Conservation (phyloP, 768 basidiomycete species). For the Phanerochaete sordida region DNA sequence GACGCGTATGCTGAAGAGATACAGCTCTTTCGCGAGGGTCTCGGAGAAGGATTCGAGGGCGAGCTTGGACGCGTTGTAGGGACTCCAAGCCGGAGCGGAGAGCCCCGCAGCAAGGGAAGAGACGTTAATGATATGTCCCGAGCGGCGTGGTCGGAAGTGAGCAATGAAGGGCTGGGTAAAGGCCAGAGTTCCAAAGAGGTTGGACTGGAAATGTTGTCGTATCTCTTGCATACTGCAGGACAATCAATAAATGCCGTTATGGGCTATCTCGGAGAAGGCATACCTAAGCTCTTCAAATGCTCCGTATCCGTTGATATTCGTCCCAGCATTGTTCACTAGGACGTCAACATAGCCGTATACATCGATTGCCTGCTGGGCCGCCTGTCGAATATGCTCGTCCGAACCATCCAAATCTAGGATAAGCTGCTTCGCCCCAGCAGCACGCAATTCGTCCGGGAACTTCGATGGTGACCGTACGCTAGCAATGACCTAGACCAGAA, state of each 20-base stretch:
- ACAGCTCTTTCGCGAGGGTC: background rate
- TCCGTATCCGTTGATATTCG: slow-evolving; percentile 24
- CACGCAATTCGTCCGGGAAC: slow-evolving; percentile 27
- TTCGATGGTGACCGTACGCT: slow-evolving; percentile 45
- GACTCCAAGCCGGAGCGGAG: background rate
- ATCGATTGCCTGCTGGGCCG: slow-evolving; percentile 27
- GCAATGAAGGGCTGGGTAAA: slow-evolving; percentile 8
- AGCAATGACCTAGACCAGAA: slow-evolving; percentile 42
- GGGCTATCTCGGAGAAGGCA: background rate
- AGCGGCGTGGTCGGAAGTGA: slow-evolving; percentile 1
- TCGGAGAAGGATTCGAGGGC: slow-evolving; percentile 4
- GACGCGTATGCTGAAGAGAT: slow-evolving; percentile 1
- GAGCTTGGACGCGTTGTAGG: background rate
- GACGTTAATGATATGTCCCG: slow-evolving; percentile 7
- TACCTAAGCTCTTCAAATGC: background rate
- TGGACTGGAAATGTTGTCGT: slow-evolving; percentile 2
- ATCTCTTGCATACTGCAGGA: background rate
- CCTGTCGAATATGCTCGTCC: slow-evolving; percentile 32
- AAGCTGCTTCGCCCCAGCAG: slow-evolving; percentile 34
- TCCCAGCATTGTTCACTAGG: slow-evolving; percentile 41
- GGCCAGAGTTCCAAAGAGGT: slow-evolving; percentile 7
- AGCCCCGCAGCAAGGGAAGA: background rate
- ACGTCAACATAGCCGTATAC: slow-evolving; percentile 29
- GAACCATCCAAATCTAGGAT: slow-evolving; percentile 48
- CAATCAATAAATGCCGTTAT: background rate